Percentiles rank a stretch among this genome's conserved stretches.
Evolutionary conservation across 2,329 filamentous ascomycete genomes (phyloP).

Genomic region (Apiospora kogelbergensis): DNA sequence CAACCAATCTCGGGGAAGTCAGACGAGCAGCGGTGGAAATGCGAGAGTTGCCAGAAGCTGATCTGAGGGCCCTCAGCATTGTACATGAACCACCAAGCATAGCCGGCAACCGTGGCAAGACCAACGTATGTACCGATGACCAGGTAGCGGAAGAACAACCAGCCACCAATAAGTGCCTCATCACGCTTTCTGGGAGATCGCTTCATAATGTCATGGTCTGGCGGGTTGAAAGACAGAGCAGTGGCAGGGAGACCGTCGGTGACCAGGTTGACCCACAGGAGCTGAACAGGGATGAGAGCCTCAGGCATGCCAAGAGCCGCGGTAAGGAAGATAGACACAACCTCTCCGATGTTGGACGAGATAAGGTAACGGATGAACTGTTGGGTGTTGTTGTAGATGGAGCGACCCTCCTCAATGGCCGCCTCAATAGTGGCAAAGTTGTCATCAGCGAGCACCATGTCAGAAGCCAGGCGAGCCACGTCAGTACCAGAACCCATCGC

Average conservation of each 20-base stretch:
- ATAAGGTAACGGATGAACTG: constrained; percentile 99
- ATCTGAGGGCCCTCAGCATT: constrained; percentile 89
- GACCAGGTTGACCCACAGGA: constrained; percentile 98
- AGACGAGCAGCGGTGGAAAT: constrained; percentile 90
- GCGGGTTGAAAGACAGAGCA: constrained; percentile 94
- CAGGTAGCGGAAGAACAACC: constrained; percentile 97
- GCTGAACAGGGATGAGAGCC: constrained; percentile 92
- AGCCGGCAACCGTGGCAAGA: constrained; percentile 90
- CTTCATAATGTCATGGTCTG: constrained; percentile 98
- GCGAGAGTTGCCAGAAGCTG: constrained; percentile 80
- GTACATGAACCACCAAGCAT: constrained; percentile 99
- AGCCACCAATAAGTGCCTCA: constrained; percentile 87
- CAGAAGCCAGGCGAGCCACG: constrained; percentile 91
- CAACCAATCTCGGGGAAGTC: constrained; percentile 90
- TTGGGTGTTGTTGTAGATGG: constrained; percentile 99
- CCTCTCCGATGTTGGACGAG: constrained; percentile 98
- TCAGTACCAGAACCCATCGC: constrained; percentile 99
- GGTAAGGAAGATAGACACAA: constrained; percentile 97
- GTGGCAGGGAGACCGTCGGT: constrained; percentile 97
- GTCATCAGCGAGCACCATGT: constrained; percentile 98
- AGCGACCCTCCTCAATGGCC: constrained; percentile 93
- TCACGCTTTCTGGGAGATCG: constrained; percentile 88
- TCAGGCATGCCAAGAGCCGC: constrained; percentile 97
- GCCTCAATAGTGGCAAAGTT: constrained; percentile 98
- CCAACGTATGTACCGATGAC: constrained; percentile 95